Base-by-base conservation (phyloP, 768 basidiomycete species). In the Gymnopilus dilepis region DNA sequence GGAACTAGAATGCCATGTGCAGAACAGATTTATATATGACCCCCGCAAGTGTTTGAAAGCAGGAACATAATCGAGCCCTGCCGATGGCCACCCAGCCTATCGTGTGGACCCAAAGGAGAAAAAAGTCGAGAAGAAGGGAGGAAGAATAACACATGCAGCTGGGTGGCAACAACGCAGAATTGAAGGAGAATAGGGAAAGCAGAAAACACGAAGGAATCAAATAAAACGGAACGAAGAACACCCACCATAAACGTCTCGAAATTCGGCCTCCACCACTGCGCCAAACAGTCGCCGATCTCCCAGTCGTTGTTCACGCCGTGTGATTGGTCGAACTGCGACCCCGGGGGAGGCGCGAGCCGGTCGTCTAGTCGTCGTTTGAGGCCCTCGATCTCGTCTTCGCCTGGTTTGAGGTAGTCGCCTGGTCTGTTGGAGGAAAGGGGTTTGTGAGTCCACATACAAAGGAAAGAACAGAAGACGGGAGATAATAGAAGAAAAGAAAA, bases 231-330 rank as follows among this genome's bases (percentile, higher is more conserved):
- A 22, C 24, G 11, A 30, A n/a, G 33, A 56, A 26, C 6, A 83
- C 90, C 70, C 67, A 97, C 96, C 91, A 97, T 96, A 77, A 99
- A 99, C 0, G 95, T 96, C 79, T 99, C 97, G 67, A 97, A 99
- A 71, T 97, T 97, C 0, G 97, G 97, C 51, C 97, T 79, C 92
- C 93, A 99, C 96, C 97, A 99, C 72, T 96, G 95, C 0, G 94
- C 94, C n/a, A 99, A 81, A 67, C 94, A 95, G 67, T 99, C 96
- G 1, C 92, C 92, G 38, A 98, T 94, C 74, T 96, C 92, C 97
- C 97, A 99, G 42, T 95, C 94, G 55, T 92, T 92, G 69, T 89
- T 90, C 19, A 89, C 84, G 0, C 88, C 91, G 62, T 93, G 90
- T 0, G 86, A 43, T 33, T 85, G 81, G 75, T 91, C 88, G 72